Evolutionary conservation across 2,329 filamentous ascomycete species (phyloP).

Genomic region (Clonostachys byssicola): DNA sequence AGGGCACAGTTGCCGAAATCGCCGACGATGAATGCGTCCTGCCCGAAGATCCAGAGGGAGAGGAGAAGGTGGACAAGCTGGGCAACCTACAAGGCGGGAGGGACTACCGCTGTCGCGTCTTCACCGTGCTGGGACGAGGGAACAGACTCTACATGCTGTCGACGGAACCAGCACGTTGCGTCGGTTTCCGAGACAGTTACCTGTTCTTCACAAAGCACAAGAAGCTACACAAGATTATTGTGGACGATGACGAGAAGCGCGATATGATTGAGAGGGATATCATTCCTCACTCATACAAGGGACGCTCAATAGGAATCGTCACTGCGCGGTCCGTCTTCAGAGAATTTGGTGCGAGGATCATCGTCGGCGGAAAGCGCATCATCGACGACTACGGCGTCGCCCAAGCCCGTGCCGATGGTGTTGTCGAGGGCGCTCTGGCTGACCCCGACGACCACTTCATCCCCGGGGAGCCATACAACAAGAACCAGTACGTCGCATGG

Average conservation of each 20-base stretch:
- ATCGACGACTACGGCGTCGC: conserved; percentile 86
- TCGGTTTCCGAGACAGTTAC: conserved; percentile 96
- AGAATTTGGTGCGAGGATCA: conserved; percentile 91
- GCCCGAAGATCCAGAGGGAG: conserved; percentile 82
- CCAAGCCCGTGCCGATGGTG: conserved; percentile 70
- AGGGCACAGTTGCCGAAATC: conserved; percentile 88
- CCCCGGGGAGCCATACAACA: conserved; percentile 85
- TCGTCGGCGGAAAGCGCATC: conserved; percentile 84
- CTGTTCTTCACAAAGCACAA: conserved; percentile 98
- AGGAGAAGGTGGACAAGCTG: conserved; percentile 88
- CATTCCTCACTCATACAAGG: conserved; percentile 98
- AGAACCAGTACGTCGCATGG: conserved; percentile 98
- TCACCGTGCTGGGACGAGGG: conserved; percentile 81
- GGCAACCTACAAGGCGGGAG: conserved; percentile 79
- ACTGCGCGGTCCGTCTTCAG: conserved; percentile 95
- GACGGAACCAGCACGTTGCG: conserved; percentile 92
- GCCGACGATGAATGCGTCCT: conserved; percentile 88
- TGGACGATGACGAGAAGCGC: conserved; percentile 94
- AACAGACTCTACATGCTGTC: conserved; percentile 96
- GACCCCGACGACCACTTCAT: conserved; percentile 83
- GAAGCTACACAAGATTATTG: conserved; percentile 95
- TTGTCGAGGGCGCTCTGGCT: conserved; percentile 82
- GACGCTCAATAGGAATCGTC: conserved; percentile 92
- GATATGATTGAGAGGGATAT: conserved; percentile 94
- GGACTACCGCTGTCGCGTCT: conserved; percentile 93